Percentiles rank a stretch among this genome's conserved stretches.
These are phyloP conservation scores for Lobosporangium transversale DNA, from an alignment of 192 early-diverging fungal species.

Conservation along the genomic window DNA sequence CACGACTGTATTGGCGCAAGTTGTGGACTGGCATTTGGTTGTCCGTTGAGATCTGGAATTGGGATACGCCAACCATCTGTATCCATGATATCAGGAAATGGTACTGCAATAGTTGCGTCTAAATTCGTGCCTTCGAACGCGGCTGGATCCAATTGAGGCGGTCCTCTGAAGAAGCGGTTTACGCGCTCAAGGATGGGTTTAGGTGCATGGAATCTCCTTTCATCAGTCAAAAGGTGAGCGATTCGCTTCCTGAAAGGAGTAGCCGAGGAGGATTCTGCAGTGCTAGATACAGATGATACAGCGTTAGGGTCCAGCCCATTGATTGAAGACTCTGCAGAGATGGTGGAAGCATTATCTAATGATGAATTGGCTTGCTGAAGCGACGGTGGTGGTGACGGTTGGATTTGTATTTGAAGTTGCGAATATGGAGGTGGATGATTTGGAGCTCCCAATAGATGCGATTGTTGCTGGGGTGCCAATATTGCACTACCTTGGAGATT, in stretches of 20 bases:
- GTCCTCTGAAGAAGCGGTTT: slow-evolving; percentile 25
- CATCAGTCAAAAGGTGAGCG: slow-evolving; percentile 18
- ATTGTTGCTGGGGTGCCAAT: neutral
- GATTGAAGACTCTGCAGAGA: neutral
- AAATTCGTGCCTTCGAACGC: slow-evolving; percentile 29
- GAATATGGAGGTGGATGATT: neutral
- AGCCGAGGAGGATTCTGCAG: neutral
- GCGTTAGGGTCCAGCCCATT: slow-evolving; percentile 2
- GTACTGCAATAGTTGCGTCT: slow-evolving; percentile 21
- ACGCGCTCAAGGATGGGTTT: slow-evolving; percentile 20
- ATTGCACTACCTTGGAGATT: neutral
- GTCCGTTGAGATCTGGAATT: neutral
- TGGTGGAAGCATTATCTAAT: too few relatives aligned
- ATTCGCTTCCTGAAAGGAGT: slow-evolving; percentile 11
- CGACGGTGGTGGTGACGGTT: too few relatives aligned
- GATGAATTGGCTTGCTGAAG: too few relatives aligned
- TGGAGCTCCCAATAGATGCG: too few relatives aligned
- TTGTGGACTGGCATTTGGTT: neutral
- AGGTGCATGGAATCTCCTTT: slow-evolving; percentile 39
- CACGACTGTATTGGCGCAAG: slow-evolving; percentile 35
- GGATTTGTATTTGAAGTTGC: neutral
- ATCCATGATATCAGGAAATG: slow-evolving; percentile 50
- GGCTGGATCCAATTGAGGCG: slow-evolving; percentile 37
- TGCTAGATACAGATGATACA: neutral
- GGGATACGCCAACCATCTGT: slow-evolving; percentile 30